Percentiles rank a stretch among this genome's conserved stretches.
phyloP scores from a whole-genome alignment of 139 green algal species.

The Closterium sp. region DNA sequence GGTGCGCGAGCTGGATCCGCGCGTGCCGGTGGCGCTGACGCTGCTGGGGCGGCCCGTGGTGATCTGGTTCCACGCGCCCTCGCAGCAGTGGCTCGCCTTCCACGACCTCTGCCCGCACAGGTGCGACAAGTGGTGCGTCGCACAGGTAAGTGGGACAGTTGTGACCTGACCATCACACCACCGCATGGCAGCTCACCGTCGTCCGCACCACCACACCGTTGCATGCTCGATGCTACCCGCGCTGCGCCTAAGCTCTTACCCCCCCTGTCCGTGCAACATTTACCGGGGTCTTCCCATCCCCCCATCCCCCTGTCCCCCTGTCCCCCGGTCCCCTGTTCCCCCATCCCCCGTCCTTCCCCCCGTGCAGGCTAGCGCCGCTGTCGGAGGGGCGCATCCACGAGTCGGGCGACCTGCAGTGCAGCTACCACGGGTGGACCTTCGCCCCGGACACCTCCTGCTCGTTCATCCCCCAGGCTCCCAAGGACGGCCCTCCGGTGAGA shows the following conservation, averaged over 20 bases:
- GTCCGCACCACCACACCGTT: neutral
- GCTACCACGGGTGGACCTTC: slow-evolving; percentile 52
- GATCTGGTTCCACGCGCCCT: slow-evolving; percentile 32
- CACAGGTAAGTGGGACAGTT: neutral
- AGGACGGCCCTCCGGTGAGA: neutral
- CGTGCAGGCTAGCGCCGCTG: slow-evolving; percentile 44
- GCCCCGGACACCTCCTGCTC: slow-evolving; percentile 24
- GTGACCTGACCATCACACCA: neutral
- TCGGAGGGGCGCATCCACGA: slow-evolving; percentile 52
- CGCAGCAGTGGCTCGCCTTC: slow-evolving; percentile 39
- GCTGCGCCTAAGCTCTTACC: too few relatives aligned
- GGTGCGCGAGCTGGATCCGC: slow-evolving; percentile 13
- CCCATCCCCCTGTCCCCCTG: neutral
- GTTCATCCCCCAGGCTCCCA: slow-evolving; percentile 43
- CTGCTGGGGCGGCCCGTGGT: slow-evolving; percentile 45
- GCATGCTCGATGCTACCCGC: neutral
- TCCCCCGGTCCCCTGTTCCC: neutral
- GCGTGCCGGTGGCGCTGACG: slow-evolving; percentile 30
- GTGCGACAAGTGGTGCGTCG: too few relatives aligned
- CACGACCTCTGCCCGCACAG: slow-evolving; percentile 47
- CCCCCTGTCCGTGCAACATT: too few relatives aligned
- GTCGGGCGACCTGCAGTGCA: slow-evolving; percentile 46
- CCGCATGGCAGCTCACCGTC: neutral
- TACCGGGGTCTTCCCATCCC: too few relatives aligned
- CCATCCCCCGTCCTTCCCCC: too few relatives aligned